A percentile compares a stretch with the other conserved stretches of the same genome.
Conservation (phyloP, 2,329 filamentous ascomycete species). For the Exophiala mesophila region DNA sequence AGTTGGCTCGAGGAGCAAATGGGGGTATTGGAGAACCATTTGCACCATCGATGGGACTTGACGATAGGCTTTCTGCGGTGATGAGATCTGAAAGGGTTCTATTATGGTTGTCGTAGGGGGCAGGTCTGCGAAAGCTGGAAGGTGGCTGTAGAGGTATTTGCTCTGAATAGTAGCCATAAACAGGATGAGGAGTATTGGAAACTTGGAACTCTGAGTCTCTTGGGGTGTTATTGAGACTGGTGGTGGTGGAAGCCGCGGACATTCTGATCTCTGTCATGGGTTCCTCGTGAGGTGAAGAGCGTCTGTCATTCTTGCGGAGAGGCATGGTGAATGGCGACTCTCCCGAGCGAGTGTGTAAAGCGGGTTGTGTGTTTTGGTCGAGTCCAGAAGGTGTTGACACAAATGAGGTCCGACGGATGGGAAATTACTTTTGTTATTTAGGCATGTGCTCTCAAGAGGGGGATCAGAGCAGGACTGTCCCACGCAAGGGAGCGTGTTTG, state of each 20-base stretch:
- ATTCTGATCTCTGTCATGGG: constrained; percentile 21
- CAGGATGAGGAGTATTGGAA: constrained; percentile 12
- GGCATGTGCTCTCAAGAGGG: constrained; percentile 1
- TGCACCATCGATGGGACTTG: constrained; percentile 13
- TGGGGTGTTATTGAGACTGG: constrained; percentile 8
- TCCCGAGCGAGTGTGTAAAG: too few relatives aligned
- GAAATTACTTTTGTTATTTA: constrained; percentile 10
- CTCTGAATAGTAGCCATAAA: constrained; percentile 20
- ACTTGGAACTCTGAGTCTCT: constrained; percentile 13
- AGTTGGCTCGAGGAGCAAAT: constrained; percentile 19
- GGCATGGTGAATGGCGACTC: constrained; percentile 19
- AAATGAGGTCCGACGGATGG: constrained; percentile 8
- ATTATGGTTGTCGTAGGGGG: constrained; percentile 13
- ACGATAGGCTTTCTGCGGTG: constrained; percentile 11
- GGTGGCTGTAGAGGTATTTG: constrained; percentile 8
- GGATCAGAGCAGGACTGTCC: too few relatives aligned
- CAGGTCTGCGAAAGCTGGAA: constrained; percentile 4
- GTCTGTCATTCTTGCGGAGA: constrained; percentile 21
- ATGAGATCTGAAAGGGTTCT: constrained; percentile 20
- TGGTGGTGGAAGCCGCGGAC: constrained; percentile 10
- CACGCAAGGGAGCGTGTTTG: too few relatives aligned
- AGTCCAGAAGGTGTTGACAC: constrained; percentile 7
- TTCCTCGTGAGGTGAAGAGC: constrained; percentile 6
- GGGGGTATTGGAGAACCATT: constrained; percentile 8
- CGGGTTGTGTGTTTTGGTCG: too few relatives aligned